Conservation (phyloP, 2,329 filamentous ascomycete species). For the Chaetomium sp. region DNA sequence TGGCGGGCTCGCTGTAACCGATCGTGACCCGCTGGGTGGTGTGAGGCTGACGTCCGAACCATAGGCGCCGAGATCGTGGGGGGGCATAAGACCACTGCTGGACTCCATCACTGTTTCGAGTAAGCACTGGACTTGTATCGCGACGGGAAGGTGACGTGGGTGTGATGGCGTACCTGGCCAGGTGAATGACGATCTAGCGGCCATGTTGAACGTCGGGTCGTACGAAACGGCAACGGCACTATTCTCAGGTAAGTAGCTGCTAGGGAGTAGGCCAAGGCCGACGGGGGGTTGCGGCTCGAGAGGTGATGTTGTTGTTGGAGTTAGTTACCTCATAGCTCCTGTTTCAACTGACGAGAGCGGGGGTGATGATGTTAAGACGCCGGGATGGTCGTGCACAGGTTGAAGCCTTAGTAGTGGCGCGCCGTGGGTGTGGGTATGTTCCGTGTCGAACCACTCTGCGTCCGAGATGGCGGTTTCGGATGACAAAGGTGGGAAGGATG, state of each 20-base stretch:
- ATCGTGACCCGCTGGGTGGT: conserved; percentile 44
- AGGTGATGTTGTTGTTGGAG: not conserved
- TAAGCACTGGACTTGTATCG: not conserved
- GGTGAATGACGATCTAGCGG: conserved; percentile 42
- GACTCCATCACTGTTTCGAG: conserved; percentile 28
- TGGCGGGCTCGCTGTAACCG: conserved; percentile 53
- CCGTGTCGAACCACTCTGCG: conserved; percentile 28
- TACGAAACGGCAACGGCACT: conserved; percentile 46
- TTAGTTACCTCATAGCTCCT: conserved; percentile 27
- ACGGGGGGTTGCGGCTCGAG: not conserved
- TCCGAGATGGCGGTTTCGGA: conserved; percentile 25
- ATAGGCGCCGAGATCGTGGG: conserved; percentile 40
- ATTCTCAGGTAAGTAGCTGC: not conserved
- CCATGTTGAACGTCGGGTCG: conserved; percentile 47
- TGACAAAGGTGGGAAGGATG: conserved; percentile 23
- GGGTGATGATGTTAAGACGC: conserved; percentile 17
- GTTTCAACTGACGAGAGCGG: conserved; percentile 19
- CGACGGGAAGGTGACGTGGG: not conserved
- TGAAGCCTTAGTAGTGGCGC: conserved; percentile 31
- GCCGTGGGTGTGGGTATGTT: conserved; percentile 18
- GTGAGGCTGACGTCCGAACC: conserved; percentile 47
- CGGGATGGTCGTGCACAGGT: conserved; percentile 27
- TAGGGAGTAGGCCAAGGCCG: not conserved
- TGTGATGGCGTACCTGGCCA: conserved; percentile 40
- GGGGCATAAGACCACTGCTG: conserved; percentile 34